Evolutionary conservation across 495 filamentous ascomycete species (phyloP).

Genomic region (Penicillium paradoxum): DNA sequence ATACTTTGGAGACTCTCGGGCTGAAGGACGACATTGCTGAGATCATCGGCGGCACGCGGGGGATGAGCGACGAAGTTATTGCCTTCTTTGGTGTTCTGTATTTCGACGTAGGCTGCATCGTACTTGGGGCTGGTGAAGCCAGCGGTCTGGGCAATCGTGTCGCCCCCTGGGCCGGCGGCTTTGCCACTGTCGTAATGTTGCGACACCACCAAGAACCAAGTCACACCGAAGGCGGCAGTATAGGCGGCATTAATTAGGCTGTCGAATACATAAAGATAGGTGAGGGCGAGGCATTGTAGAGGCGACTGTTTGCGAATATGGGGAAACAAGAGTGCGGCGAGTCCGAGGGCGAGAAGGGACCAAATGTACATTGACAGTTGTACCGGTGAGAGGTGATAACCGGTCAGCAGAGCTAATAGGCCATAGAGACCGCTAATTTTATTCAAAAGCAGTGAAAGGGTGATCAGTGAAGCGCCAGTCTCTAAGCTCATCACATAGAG

Average conservation of each 20-base stretch:
- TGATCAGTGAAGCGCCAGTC: slow-evolving; percentile 76
- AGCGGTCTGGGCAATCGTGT: slow-evolving; percentile 59
- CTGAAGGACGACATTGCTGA: slow-evolving; percentile 52
- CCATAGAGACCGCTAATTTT: slow-evolving; percentile 86
- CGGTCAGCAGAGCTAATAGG: slow-evolving; percentile 78
- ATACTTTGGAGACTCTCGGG: slow-evolving; percentile 72
- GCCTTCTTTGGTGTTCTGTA: slow-evolving; percentile 20
- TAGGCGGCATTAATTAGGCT: slow-evolving; percentile 70
- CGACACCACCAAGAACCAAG: slow-evolving; percentile 73
- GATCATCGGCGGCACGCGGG: slow-evolving; percentile 28
- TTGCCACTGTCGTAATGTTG: slow-evolving; percentile 46
- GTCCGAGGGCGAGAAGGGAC: slow-evolving; percentile 61
- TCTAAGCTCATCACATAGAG: slow-evolving; percentile 79
- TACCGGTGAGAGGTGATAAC: slow-evolving; percentile 58
- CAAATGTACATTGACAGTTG: slow-evolving; percentile 82
- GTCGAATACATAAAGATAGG: slow-evolving; percentile 77
- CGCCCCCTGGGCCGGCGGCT: slow-evolving; percentile 36
- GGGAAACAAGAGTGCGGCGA: slow-evolving; percentile 58
- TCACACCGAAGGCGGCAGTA: slow-evolving; percentile 71
- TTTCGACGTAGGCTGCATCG: slow-evolving; percentile 46
- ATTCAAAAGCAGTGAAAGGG: slow-evolving; percentile 75
- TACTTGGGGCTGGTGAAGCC: slow-evolving; percentile 64
- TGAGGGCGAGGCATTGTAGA: slow-evolving; percentile 62
- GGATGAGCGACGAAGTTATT: slow-evolving; percentile 25
- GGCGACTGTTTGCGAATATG: slow-evolving; percentile 66